These are phyloP conservation scores for Cystobasidium pallidum DNA, from an alignment of 1,284 basidiomycete species.

Conservation along the genomic window DNA sequence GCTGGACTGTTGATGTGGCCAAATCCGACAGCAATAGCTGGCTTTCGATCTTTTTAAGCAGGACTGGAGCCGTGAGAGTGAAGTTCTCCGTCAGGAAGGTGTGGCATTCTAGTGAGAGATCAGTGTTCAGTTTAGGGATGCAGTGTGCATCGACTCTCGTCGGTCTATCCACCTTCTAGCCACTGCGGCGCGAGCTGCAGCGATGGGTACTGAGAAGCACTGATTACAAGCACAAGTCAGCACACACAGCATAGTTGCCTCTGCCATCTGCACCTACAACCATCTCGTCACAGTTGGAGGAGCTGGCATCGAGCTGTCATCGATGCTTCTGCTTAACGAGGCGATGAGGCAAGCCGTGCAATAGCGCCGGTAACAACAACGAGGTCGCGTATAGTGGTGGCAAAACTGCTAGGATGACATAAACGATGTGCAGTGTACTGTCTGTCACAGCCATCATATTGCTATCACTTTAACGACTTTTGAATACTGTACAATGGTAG, in stretches of 20 bases:
- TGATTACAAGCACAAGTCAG: too few species aligned
- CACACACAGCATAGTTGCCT: not conserved
- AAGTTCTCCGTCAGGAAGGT: conserved; percentile 17
- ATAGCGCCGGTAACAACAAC: not conserved
- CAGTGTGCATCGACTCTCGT: not conserved
- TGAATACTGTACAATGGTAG: too few species aligned
- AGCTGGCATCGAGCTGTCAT: conserved; percentile 5
- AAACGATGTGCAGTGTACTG: too few species aligned
- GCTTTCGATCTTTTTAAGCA: conserved; percentile 40
- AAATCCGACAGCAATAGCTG: conserved; percentile 44
- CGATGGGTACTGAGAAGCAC: conserved; percentile 17
- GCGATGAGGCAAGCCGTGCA: not conserved
- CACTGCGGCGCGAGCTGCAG: conserved; percentile 31
- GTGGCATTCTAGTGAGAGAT: conserved; percentile 17
- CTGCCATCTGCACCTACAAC: conserved; percentile 6
- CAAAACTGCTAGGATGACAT: too few species aligned
- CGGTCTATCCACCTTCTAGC: conserved; percentile 21
- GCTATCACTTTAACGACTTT: too few species aligned
- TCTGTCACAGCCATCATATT: too few species aligned
- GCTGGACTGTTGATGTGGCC: conserved; percentile 30
- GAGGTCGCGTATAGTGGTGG: not conserved
- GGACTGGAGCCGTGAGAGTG: conserved; percentile 5
- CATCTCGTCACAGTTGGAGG: conserved; percentile 14
- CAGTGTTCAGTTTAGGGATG: not conserved
- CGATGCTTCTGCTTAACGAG: too few species aligned